Percentiles rank a stretch among this genome's conserved stretches.
phyloP scores from a whole-genome alignment of 75 land plant species.

The Cryptomeria japonica region DNA sequence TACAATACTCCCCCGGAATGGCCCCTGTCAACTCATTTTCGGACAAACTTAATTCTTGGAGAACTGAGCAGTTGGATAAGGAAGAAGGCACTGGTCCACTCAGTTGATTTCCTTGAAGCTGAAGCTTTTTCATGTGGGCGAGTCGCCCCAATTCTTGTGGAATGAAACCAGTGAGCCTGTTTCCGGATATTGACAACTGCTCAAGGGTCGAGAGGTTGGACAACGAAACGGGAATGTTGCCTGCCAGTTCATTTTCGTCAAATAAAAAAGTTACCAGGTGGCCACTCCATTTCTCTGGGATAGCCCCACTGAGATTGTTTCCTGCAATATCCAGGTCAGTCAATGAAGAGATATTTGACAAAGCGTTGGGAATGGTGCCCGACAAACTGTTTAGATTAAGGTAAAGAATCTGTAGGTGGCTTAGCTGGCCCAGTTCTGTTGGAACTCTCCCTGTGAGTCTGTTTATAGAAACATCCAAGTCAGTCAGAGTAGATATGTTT shows the following conservation, averaged over 20 bases:
- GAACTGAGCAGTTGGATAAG: slow-evolving; percentile 8
- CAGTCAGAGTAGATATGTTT: slow-evolving; percentile 12
- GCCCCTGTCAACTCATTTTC: slow-evolving; percentile 13
- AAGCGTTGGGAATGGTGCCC: neutral
- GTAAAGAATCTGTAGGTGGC: slow-evolving; percentile 4
- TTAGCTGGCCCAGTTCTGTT: slow-evolving; percentile 15
- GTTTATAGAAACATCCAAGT: slow-evolving; percentile 23
- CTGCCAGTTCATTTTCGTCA: slow-evolving; percentile 11
- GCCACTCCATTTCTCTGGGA: slow-evolving; percentile 11
- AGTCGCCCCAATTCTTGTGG: slow-evolving; percentile 19
- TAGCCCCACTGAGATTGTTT: slow-evolving; percentile 3
- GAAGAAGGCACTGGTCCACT: slow-evolving; percentile 10
- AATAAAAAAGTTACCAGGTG: slow-evolving; percentile 1
- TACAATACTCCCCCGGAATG: slow-evolving; percentile 9
- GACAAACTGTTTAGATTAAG: neutral
- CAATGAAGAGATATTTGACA: slow-evolving; percentile 14
- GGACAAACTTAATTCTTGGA: slow-evolving; percentile 10
- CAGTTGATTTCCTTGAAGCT: slow-evolving; percentile 17
- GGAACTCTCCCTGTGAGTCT: slow-evolving; percentile 27
- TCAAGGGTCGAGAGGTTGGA: slow-evolving; percentile 16
- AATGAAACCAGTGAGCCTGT: slow-evolving; percentile 17
- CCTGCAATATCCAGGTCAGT: neutral
- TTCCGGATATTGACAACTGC: slow-evolving; percentile 5
- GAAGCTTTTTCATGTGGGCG: slow-evolving; percentile 1
- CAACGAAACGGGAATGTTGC: slow-evolving; percentile 14